A percentile compares a stretch with the other conserved stretches of the same genome.
Evolutionary conservation across 2,329 filamentous ascomycete species (phyloP).

Genomic region (Hyphodiscus sp.): DNA sequence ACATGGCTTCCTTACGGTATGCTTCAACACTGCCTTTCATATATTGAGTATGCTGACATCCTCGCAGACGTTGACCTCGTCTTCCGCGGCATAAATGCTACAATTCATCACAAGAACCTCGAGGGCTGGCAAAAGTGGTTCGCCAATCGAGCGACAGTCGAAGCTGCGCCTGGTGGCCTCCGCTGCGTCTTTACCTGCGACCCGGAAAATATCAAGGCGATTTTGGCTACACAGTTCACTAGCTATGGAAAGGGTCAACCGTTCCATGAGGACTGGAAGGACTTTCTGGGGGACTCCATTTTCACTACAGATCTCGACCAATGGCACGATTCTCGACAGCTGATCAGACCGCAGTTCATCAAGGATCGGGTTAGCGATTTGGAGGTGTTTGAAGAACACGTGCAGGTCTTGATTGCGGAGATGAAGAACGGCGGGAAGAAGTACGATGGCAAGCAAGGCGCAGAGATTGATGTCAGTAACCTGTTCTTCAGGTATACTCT

Average conservation of each 20-base stretch:
- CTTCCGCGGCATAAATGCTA: conserved; percentile 45
- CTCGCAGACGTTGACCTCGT: conserved; percentile 58
- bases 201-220: conserved; percentile 84
- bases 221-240: conserved; percentile 78
- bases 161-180: conserved; percentile 34
- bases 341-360: conserved; percentile 82
- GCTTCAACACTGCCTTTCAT: conserved; percentile 10
- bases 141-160: conserved; percentile 49
- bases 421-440: conserved; percentile 52
- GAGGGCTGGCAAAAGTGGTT: conserved; percentile 56
- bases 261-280: conserved; percentile 70
- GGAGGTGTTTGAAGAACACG: conserved; percentile 72
- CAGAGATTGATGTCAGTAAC: conserved; percentile 62
- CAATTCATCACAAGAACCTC: conserved; percentile 48
- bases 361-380: conserved; percentile 79
- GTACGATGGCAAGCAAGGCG: conserved; percentile 44
- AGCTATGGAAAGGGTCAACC: conserved; percentile 76
- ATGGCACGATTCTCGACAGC: conserved; percentile 76
- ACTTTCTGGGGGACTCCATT: conserved; percentile 70
- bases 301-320: conserved; percentile 71
- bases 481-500: conserved; percentile 82
- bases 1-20: conserved; percentile 42
- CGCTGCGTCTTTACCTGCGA: conserved; percentile 64
- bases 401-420: conserved; percentile 64
- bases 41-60: background rate